Conservation (phyloP, 73 alveolate genomes). For the Symbiodinium pilosum region DNA sequence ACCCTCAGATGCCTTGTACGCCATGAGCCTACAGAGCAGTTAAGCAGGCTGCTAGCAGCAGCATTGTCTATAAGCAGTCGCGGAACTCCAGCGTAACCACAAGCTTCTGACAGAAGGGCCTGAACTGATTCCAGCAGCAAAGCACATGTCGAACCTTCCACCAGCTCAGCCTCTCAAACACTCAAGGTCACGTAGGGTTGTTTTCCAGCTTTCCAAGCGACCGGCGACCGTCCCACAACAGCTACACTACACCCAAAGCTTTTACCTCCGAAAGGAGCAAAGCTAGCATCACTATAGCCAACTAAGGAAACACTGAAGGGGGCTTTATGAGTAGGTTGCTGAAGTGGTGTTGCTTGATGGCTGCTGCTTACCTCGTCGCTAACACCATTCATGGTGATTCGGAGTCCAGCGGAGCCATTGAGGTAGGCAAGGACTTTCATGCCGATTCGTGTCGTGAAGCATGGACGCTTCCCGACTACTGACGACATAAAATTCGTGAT, state of each 20-base stretch:
- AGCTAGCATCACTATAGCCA: neutral
- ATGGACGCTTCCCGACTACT: neutral
- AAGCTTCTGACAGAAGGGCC: neutral
- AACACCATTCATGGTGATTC: no score
- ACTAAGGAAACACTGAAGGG: no score
- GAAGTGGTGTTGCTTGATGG: neutral
- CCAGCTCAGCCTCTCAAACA: neutral
- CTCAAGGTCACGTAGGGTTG: neutral
- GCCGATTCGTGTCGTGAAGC: neutral
- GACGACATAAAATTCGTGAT: neutral
- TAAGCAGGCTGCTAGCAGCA: neutral
- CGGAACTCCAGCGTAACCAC: no score
- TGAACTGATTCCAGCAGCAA: neutral
- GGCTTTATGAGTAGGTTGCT: neutral
- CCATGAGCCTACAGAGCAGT: neutral
- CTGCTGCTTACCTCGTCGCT: neutral
- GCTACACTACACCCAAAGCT: neutral
- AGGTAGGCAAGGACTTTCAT: neutral
- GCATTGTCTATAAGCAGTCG: neutral
- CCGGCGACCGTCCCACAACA: neutral
- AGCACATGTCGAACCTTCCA: neutral
- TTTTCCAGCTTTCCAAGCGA: neutral
- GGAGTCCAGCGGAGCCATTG: no score
- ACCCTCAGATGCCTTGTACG: neutral
- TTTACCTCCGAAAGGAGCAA: neutral